Base-by-base conservation (phyloP, 1,284 basidiomycete species). In the Kalmanozyma brasiliensis region DNA sequence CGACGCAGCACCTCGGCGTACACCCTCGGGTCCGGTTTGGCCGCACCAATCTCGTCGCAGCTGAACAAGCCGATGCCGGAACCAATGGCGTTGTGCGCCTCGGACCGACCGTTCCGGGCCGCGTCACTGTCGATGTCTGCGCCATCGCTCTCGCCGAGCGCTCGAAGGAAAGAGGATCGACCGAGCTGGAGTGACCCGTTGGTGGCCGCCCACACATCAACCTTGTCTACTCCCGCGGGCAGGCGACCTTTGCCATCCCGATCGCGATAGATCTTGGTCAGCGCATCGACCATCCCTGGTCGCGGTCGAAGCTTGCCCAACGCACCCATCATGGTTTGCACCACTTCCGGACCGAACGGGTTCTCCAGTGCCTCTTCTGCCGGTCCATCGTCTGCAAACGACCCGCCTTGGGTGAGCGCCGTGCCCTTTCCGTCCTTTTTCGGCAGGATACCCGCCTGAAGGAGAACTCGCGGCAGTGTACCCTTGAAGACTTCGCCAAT, bases 251-350 rank as follows among this genome's bases (percentile, higher is more conserved):
- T 61, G 17, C 58, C 68, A 22, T 66, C 52, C 17, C 53, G 49
- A 26, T 71, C 68, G 8, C 74, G 65, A 34, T 78, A 74, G 49
- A 69, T 62, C 10, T 33, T 24, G 7, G 55, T 58, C 17, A 77
- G 70, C 0, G 76, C 75, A 13, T 77, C 63, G 20, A 71, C 59
- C 73, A 78, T 77, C 0, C 73, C 73, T 8, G 76, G 76, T 23
- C 76, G 43, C 9, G 74, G 74, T 14, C 22, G 38, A 10, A 78
- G 66, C 42, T 51, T 38, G 22, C 53, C 58, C n/a, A 78, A 56
- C 2, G 72, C 52, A 1, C 51, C 60, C 73, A 78, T 75, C 46
- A 78, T 75, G 8, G 62, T 56, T 9, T 73, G 57, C 1, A 52
- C 49, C 13, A 77, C 60, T 9, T 26, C 17, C 6, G 48, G 36